These are phyloP conservation scores for Cutaneotrichosporon sp. DNA, from an alignment of 1,284 basidiomycete species.

Conservation along the genomic window DNA sequence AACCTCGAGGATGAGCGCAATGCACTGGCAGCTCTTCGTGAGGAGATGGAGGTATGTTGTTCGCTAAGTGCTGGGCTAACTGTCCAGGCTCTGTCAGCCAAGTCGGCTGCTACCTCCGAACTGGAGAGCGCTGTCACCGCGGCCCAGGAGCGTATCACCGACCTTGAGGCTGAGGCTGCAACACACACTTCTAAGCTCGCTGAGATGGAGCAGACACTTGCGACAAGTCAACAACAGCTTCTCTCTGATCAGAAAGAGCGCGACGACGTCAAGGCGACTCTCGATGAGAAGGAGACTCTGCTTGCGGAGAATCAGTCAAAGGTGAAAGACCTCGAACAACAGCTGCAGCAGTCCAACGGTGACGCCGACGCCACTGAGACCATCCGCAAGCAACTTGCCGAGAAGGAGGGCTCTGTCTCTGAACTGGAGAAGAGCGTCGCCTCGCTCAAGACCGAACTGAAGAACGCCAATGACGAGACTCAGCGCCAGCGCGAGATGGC, in stretches of 20 bases:
- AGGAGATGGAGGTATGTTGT: conserved; percentile 15
- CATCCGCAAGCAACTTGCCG: neutral
- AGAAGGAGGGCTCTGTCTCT: neutral
- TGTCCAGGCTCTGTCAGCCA: neutral
- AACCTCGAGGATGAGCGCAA: conserved; percentile 2
- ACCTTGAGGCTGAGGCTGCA: conserved; percentile 1
- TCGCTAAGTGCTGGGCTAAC: neutral
- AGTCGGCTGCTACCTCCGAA: conserved; percentile 1
- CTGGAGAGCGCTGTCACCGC: conserved; percentile 1
- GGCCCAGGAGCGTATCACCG: neutral
- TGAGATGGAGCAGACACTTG: neutral
- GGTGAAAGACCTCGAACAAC: neutral
- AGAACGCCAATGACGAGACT: neutral
- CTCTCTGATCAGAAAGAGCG: neutral
- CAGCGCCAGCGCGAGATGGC: neutral
- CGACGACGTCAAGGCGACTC: neutral
- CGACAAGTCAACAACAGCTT: neutral
- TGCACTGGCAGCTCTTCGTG: neutral
- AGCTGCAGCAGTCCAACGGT: no score
- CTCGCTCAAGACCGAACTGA: neutral
- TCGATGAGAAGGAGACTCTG: neutral
- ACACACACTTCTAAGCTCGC: neutral
- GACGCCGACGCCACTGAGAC: neutral
- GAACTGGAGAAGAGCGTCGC: neutral
- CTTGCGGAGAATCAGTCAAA: neutral